Evolutionary conservation across 352 stramenopile species (phyloP).

Genomic region (Globisporangium splendens): DNA sequence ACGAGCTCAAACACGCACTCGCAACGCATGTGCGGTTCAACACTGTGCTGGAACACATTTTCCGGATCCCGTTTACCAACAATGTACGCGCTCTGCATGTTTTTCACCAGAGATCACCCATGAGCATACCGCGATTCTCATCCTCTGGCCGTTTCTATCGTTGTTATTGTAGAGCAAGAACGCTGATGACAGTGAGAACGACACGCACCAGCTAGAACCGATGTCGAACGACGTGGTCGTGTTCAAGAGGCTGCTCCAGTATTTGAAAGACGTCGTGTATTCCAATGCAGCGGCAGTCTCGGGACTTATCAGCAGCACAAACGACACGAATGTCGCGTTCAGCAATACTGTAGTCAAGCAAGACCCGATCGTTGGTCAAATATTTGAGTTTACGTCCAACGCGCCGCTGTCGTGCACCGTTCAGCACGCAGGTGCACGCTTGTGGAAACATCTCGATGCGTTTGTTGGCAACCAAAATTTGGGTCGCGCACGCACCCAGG

Average conservation of each 20-base stretch:
- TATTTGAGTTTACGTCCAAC: slow-evolving; percentile 1
- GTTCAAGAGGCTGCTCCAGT: neutral
- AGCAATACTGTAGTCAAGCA: neutral
- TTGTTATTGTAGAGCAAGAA: too few relatives aligned
- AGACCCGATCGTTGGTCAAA: neutral
- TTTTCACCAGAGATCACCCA: too few relatives aligned
- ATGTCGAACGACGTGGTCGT: neutral
- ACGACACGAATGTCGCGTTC: neutral
- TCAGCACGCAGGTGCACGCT: neutral
- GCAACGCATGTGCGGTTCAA: neutral
- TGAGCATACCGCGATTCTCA: too few relatives aligned
- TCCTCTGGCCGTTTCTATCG: too few relatives aligned
- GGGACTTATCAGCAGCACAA: neutral
- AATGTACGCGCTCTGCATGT: neutral
- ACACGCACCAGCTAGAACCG: too few relatives aligned
- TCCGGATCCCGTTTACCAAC: neutral
- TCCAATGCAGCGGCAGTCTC: neutral
- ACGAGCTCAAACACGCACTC: neutral
- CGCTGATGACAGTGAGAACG: too few relatives aligned
- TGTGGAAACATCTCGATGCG: neutral
- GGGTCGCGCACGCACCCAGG: neutral
- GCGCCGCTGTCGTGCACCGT: neutral
- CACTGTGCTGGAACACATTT: neutral
- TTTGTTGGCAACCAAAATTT: neutral
- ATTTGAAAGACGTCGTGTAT: neutral